Conservation (phyloP, 805 yeast species). For the Teunomyces panamensis region DNA sequence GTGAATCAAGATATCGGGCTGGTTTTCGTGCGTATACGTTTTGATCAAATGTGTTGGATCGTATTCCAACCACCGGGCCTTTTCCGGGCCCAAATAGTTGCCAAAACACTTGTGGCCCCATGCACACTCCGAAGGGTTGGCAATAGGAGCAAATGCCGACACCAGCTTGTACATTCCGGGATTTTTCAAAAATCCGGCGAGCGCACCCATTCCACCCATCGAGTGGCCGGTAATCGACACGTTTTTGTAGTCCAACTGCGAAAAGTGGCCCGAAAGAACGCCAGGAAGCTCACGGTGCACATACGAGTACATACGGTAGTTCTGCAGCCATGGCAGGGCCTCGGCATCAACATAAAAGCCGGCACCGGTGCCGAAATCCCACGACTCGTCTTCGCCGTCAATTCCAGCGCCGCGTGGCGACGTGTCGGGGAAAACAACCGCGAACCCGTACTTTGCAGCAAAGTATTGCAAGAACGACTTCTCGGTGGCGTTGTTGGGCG, state of each 20-base stretch:
- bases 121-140: slow-evolving; percentile 69
- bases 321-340: slow-evolving; percentile 60
- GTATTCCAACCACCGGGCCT: slow-evolving; percentile 64
- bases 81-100: slow-evolving; percentile 68
- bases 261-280: slow-evolving; percentile 40
- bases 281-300: slow-evolving; percentile 70
- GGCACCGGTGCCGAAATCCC: slow-evolving; percentile 94
- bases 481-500: slow-evolving; percentile 90
- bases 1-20: slow-evolving; percentile 70
- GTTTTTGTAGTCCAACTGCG: slow-evolving; percentile 58
- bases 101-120: slow-evolving; percentile 90
- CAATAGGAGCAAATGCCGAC: slow-evolving; percentile 88
- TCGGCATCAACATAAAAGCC: slow-evolving; percentile 92
- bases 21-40: slow-evolving; percentile 40
- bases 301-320: slow-evolving; percentile 87
- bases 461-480: slow-evolving; percentile 85
- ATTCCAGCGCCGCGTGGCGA: slow-evolving; percentile 85
- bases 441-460: slow-evolving; percentile 80
- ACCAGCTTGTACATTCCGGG: slow-evolving; percentile 75
- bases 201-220: slow-evolving; percentile 97
- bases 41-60: slow-evolving; percentile 82
- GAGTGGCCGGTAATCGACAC: slow-evolving; percentile 92
- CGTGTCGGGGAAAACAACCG: slow-evolving; percentile 92
- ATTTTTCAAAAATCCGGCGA: slow-evolving; percentile 61
- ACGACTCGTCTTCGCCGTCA: slow-evolving; percentile 77